Evolutionary conservation across 148 eudicot genomes (phyloP), one percentile per base, ranked within the genome.

Genomic region (Simmondsia chinensis): DNA sequence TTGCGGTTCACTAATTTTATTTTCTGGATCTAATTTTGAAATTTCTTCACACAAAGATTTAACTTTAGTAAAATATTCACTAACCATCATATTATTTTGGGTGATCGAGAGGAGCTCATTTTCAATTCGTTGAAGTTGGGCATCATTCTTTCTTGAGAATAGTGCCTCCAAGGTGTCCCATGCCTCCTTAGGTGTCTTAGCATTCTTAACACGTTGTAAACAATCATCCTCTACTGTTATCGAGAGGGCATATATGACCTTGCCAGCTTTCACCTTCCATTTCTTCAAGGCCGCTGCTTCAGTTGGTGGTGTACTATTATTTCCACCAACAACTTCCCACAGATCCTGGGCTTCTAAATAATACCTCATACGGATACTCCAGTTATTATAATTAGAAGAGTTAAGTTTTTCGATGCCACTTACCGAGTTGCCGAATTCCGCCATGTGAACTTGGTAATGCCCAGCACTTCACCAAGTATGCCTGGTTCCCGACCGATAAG

Each of bases 231-330:
- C 18, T 7, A 33, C 14, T 6, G 20, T 12, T 9, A 12, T 12
- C 2, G 6, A 2, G n/a, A 32, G 20, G 10, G 21, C 28, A 20
- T 19, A 33, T 25, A 19, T 48, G 1, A 29, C 2, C n/a, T 48
- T 48, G 4, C 41, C 20, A 9, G 17, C 41, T 34, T 19, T 31
- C 4, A 48, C 22, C 26, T 30, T 9, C 51, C 51, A 46, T 16
- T 28, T 29, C 19, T 26, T 2, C 25, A 22, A 6, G 9, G 12
- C 31, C 1, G 10, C 22, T 8, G 13, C n/a, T 1, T 39, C 27
- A 3, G 6, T 39, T 20, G 25, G 13, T 8, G 19, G 2, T 9
- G 25, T 39, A 17, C 4, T 39, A 5, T 39, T 13, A 1, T 19
- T 15, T 14, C 3, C 31, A 11, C 27, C 48, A 21, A 43, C 7